phyloP scores from a whole-genome alignment of 2,329 filamentous ascomycete genomes.

The Parasarocladium wereldwijsianum region DNA sequence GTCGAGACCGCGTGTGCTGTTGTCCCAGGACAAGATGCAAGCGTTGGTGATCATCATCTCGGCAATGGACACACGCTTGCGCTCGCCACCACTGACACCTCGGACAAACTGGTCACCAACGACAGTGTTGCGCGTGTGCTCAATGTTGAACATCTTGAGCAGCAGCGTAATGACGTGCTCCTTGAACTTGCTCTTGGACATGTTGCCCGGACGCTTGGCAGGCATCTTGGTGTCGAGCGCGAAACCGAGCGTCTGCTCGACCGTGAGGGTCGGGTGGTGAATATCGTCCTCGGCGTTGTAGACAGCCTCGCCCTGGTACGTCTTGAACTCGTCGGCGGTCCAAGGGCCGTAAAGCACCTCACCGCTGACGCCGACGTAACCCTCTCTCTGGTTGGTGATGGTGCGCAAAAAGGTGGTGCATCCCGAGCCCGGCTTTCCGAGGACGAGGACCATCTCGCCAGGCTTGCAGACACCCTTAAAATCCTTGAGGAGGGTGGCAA shows the following conservation, averaged over 20 bases:
- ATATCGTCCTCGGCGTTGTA: slow-evolving; percentile 72
- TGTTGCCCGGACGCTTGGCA: slow-evolving; percentile 59
- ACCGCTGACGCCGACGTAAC: slow-evolving; percentile 42
- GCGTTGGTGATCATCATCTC: slow-evolving; percentile 69
- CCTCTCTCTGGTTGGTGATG: slow-evolving; percentile 49
- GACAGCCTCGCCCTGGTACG: slow-evolving; percentile 67
- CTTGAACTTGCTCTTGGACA: slow-evolving; percentile 63
- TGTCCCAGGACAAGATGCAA: slow-evolving; percentile 62
- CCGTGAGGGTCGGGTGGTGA: slow-evolving; percentile 72
- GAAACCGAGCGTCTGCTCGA: slow-evolving; percentile 76
- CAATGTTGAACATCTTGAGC: slow-evolving; percentile 87
- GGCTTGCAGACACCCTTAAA: slow-evolving; percentile 60
- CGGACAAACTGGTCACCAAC: slow-evolving; percentile 73
- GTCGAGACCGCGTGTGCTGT: slow-evolving; percentile 55
- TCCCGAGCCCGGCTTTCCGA: slow-evolving; percentile 62
- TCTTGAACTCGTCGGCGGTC: slow-evolving; percentile 53
- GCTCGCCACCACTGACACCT: slow-evolving; percentile 66
- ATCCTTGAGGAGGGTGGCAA: slow-evolving; percentile 58
- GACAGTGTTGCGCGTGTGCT: slow-evolving; percentile 72
- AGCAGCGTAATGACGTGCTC: slow-evolving; percentile 58
- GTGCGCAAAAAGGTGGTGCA: slow-evolving; percentile 57
- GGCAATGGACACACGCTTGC: slow-evolving; percentile 68
- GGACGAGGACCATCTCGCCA: slow-evolving; percentile 78
- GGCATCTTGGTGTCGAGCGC: slow-evolving; percentile 76
- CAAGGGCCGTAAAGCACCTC: slow-evolving; percentile 69